These are phyloP conservation scores for Solanum virginianum DNA, from an alignment of 257 asterid genomes.

Conservation along the genomic window DNA sequence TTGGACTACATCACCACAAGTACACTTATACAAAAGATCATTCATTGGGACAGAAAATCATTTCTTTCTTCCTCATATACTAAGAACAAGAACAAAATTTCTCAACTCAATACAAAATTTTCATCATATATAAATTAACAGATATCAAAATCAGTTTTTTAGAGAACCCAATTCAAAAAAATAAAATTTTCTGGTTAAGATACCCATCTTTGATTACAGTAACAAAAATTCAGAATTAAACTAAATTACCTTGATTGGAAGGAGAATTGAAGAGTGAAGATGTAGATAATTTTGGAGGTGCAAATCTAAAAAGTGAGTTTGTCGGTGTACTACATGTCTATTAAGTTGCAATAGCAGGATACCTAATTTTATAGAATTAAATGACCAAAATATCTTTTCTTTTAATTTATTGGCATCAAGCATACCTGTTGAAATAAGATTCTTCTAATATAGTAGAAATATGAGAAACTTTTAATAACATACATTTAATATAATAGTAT, in stretches of 20 bases:
- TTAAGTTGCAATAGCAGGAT: no score
- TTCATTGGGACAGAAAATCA: not conserved
- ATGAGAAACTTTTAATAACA: no score
- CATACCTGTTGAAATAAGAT: no score
- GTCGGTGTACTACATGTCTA: no score
- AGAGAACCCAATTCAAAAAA: not conserved
- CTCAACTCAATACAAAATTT: no score
- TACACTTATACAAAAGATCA: not conserved
- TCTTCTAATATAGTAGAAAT: no score
- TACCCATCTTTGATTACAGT: not conserved
- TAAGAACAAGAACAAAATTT: not conserved
- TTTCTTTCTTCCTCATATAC: not conserved
- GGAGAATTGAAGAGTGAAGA: not conserved
- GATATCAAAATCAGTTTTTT: not conserved
- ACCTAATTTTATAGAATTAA: no score
- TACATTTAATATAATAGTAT: no score
- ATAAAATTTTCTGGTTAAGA: not conserved
- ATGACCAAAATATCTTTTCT: no score
- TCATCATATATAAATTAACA: not conserved
- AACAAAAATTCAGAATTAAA: not conserved
- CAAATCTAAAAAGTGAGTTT: no score
- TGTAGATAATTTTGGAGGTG: no score
- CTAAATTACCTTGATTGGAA: not conserved
- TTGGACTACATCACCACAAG: not conserved
- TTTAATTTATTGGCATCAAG: no score